Evolutionary conservation across 2,329 filamentous ascomycete species (phyloP).

Genomic region (Parastagonospora nodorum): DNA sequence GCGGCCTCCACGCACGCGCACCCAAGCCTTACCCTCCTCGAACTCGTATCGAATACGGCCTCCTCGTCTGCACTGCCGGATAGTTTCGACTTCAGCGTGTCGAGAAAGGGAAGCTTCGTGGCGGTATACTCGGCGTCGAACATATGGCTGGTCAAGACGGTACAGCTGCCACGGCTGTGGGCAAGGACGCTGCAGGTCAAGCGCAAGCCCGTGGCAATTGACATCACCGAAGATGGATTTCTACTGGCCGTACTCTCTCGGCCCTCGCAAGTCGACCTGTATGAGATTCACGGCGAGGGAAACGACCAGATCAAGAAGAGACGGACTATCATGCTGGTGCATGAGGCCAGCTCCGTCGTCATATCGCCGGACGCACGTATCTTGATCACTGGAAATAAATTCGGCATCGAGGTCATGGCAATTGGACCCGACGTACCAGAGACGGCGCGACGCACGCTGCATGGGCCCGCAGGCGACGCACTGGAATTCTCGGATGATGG

Average conservation of each 20-base stretch:
- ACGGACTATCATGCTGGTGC: slow-evolving; percentile 76
- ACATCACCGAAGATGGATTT: slow-evolving; percentile 78
- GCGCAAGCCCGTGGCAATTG: slow-evolving; percentile 61
- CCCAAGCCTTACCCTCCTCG: slow-evolving; percentile 42
- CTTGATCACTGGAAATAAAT: slow-evolving; percentile 81
- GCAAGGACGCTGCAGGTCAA: slow-evolving; percentile 44
- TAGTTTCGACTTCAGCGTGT: slow-evolving; percentile 45
- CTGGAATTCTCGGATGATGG: slow-evolving; percentile 49
- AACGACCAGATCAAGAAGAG: slow-evolving; percentile 66
- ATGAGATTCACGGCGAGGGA: slow-evolving; percentile 62
- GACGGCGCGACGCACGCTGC: slow-evolving; percentile 41
- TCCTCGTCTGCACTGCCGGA: slow-evolving; percentile 47
- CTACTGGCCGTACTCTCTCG: slow-evolving; percentile 79
- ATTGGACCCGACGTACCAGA: slow-evolving; percentile 64
- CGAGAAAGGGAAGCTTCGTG: slow-evolving; percentile 43
- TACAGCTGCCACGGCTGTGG: slow-evolving; percentile 43
- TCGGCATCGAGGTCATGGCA: slow-evolving; percentile 86
- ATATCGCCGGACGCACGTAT: slow-evolving; percentile 82
- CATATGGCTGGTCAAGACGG: slow-evolving; percentile 46
- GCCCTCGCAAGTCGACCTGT: slow-evolving; percentile 85
- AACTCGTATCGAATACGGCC: slow-evolving; percentile 46
- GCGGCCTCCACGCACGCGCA: slow-evolving; percentile 32
- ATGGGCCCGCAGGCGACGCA: slow-evolving; percentile 43
- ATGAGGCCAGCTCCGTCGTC: slow-evolving; percentile 77
- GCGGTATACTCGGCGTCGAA: slow-evolving; percentile 45